Percentiles rank a stretch among this genome's conserved stretches.
Conservation (phyloP, 2,329 filamentous ascomycete species). For the Rhynchosporium secalis region DNA sequence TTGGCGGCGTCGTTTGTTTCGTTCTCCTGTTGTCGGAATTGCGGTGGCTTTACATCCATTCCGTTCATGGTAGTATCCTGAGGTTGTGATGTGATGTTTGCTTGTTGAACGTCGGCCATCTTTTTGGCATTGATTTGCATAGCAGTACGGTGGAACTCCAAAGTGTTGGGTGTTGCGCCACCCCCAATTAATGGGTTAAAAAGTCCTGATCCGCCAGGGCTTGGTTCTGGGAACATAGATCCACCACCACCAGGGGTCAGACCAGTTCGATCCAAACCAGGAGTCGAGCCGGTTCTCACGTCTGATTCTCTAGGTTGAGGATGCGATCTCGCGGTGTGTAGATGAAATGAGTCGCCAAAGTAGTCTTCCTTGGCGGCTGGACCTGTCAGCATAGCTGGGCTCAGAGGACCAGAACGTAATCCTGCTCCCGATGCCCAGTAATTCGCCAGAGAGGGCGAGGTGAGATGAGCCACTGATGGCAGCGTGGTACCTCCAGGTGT, state of each 20-base stretch:
- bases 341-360: conserved; percentile 75
- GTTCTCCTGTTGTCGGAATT: conserved; percentile 68
- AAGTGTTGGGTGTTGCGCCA: conserved; percentile 82
- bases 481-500: conserved; percentile 82
- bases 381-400: conserved; percentile 94
- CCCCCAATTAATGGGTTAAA: conserved; percentile 78
- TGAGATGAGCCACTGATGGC: conserved; percentile 85
- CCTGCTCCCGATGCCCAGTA: conserved; percentile 66
- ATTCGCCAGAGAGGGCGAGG: conserved; percentile 78
- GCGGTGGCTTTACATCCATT: conserved; percentile 47
- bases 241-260: conserved; percentile 92
- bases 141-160: conserved; percentile 94
- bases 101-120: conserved; percentile 47
- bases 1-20: conserved; percentile 94
- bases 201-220: conserved; percentile 80
- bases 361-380: conserved; percentile 72
- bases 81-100: conserved; percentile 52
- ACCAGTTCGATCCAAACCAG: conserved; percentile 76
- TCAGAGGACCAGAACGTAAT: conserved; percentile 86
- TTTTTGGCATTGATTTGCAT: conserved; percentile 75
- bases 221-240: conserved; percentile 94
- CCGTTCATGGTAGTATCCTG: conserved; percentile 44
- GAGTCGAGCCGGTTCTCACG: conserved; percentile 85
- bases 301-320: conserved; percentile 97
- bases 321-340: conserved; percentile 70